phyloP scores from a whole-genome alignment of 1,284 basidiomycete species.

The Irpex sp. region DNA sequence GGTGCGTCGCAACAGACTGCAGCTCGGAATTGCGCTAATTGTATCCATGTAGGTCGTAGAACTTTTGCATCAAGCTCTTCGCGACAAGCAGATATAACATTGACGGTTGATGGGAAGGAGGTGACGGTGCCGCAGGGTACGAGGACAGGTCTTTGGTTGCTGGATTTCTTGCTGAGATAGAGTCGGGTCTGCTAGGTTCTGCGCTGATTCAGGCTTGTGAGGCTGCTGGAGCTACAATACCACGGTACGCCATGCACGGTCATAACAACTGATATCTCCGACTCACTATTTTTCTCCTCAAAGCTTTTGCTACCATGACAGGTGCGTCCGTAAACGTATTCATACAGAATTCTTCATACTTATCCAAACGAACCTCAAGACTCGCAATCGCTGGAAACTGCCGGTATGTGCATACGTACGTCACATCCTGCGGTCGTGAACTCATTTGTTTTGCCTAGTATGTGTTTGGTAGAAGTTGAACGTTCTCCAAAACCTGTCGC shows the following conservation, averaged over 20 bases:
- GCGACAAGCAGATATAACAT: conserved; percentile 76
- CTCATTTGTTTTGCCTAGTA: conserved; percentile 40
- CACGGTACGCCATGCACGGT: conserved; percentile 47
- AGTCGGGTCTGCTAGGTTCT: conserved; percentile 51
- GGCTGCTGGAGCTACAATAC: conserved; percentile 76
- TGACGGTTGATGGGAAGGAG: conserved; percentile 92
- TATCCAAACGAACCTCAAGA: conserved; percentile 29
- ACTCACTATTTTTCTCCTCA: conserved; percentile 15
- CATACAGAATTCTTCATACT: not conserved
- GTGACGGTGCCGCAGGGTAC: conserved; percentile 90
- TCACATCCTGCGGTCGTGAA: not conserved
- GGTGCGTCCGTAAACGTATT: conserved; percentile 34
- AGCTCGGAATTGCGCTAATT: not conserved
- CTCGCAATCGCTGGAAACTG: conserved; percentile 95
- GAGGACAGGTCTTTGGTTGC: conserved; percentile 7
- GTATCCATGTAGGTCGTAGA: conserved; percentile 41
- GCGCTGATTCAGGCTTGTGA: conserved; percentile 97
- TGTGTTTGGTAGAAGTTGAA: conserved; percentile 98
- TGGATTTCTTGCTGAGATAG: conserved; percentile 6
- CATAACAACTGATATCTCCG: not conserved
- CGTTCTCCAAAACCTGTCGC: conserved; percentile 92
- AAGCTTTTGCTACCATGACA: conserved; percentile 94
- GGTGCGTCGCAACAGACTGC: conserved; percentile 25
- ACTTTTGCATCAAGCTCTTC: conserved; percentile 63
- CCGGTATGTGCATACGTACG: conserved; percentile 52